These are phyloP conservation scores for Tothia fuscella DNA, from an alignment of 2,329 filamentous ascomycete species.

Conservation along the genomic window DNA sequence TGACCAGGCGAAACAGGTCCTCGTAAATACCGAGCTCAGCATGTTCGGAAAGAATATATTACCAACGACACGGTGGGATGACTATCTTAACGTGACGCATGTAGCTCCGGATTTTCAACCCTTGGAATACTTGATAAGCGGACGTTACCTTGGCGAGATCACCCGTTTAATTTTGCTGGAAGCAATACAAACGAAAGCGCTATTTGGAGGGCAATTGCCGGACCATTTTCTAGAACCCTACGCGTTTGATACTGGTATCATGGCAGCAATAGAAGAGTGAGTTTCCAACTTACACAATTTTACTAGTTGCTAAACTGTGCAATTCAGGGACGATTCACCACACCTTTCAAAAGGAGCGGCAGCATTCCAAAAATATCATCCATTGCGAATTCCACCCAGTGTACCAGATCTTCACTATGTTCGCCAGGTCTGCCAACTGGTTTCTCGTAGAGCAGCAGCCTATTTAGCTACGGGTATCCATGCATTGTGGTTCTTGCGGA, in stretches of 20 bases:
- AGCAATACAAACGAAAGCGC: constrained; percentile 40
- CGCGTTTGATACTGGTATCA: constrained; percentile 45
- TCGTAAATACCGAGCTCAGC: constrained; percentile 54
- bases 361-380: constrained; percentile 40
- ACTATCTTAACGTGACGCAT: constrained; percentile 45
- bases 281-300: constrained; percentile 2
- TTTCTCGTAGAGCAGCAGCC: constrained; percentile 47
- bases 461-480: constrained; percentile 53
- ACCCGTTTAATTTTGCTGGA: constrained; percentile 49
- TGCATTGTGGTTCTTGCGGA: constrained; percentile 46
- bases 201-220: constrained; percentile 47
- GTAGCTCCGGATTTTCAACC: constrained; percentile 51
- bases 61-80: constrained; percentile 50
- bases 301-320: neutral
- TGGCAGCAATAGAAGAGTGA: constrained; percentile 43
- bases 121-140: constrained; percentile 51
- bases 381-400: constrained; percentile 32
- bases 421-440: constrained; percentile 37
- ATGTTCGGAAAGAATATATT: constrained; percentile 52
- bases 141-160: constrained; percentile 52
- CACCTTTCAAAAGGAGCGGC: constrained; percentile 28
- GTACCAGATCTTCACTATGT: constrained; percentile 43
- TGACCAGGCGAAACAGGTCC: constrained; percentile 45
- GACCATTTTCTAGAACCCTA: constrained; percentile 44
- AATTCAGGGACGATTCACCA: constrained; percentile 27